These are phyloP conservation scores for Candida namnaoensis DNA, from an alignment of 805 yeast species.

Conservation along the genomic window DNA sequence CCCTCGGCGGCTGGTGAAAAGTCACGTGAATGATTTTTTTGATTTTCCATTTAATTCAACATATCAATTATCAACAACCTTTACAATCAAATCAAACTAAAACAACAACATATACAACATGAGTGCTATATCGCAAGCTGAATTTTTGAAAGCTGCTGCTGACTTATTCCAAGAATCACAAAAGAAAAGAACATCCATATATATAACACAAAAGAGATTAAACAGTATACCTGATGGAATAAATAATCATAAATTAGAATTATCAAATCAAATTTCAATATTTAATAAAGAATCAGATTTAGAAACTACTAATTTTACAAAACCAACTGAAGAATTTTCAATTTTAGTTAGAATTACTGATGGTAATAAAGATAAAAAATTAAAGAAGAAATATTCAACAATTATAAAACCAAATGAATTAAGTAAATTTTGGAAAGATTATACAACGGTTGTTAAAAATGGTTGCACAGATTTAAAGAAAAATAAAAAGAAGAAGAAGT, in stretches of 20 bases:
- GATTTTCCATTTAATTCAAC: too few species aligned
- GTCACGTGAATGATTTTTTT: too few species aligned
- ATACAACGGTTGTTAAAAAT: slow-evolving; percentile 56
- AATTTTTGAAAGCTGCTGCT: slow-evolving; percentile 18
- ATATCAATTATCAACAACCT: too few species aligned
- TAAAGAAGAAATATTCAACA: slow-evolving; percentile 60
- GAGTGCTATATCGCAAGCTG: neutral
- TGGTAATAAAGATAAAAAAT: slow-evolving; percentile 40
- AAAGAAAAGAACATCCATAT: slow-evolving; percentile 36
- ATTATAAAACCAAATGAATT: slow-evolving; percentile 54
- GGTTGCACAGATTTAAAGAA: slow-evolving; percentile 73
- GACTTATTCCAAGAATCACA: slow-evolving; percentile 20
- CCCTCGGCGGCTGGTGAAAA: too few species aligned
- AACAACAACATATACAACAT: too few species aligned
- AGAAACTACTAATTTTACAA: neutral
- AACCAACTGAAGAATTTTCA: slow-evolving; percentile 34
- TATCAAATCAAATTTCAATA: slow-evolving; percentile 12
- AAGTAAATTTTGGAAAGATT: slow-evolving; percentile 71
- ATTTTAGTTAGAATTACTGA: slow-evolving; percentile 62
- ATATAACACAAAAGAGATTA: slow-evolving; percentile 51
- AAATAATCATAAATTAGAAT: slow-evolving; percentile 11
- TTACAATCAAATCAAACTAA: too few species aligned
- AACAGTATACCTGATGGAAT: slow-evolving; percentile 18
- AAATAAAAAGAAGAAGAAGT: slow-evolving; percentile 70
- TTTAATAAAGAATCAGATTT: slow-evolving; percentile 8